Conservation (phyloP, 75 land plant species). For the Sequoia sempervirens region DNA sequence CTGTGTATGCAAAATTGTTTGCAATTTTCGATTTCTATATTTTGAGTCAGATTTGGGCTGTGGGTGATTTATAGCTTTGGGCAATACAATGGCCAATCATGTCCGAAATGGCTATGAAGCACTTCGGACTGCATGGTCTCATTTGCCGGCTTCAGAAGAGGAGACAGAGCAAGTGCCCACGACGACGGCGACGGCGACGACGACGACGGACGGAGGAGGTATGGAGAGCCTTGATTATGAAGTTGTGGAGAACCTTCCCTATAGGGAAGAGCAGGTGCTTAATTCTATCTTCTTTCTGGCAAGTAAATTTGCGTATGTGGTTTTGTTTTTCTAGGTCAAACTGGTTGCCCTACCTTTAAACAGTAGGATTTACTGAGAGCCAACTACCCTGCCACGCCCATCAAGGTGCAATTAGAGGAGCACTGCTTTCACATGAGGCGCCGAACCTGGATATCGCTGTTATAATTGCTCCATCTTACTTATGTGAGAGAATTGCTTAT, state of each 20-base stretch:
- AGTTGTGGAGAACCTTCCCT: slow-evolving; percentile 87
- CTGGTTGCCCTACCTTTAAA: background rate
- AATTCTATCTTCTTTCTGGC: background rate
- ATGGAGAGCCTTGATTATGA: slow-evolving; percentile 95
- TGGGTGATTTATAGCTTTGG: background rate
- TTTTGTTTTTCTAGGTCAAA: background rate
- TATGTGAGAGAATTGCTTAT: background rate
- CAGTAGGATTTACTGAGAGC: background rate
- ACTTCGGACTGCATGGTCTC: slow-evolving; percentile 51
- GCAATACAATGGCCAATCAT: slow-evolving; percentile 37
- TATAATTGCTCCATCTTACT: background rate
- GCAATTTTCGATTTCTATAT: background rate
- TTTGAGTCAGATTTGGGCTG: background rate
- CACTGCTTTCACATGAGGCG: background rate
- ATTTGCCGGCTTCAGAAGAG: slow-evolving; percentile 42
- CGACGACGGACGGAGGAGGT: slow-evolving; percentile 14
- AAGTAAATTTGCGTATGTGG: background rate
- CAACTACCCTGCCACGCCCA: background rate
- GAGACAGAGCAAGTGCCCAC: slow-evolving; percentile 17
- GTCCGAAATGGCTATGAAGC: slow-evolving; percentile 54
- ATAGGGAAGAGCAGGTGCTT: slow-evolving; percentile 80
- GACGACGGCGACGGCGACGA: background rate
- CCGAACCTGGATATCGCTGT: background rate
- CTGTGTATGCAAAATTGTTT: background rate
- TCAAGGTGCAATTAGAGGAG: background rate